Percentiles rank a stretch among this genome's conserved stretches.
Evolutionary conservation across 2,329 filamentous ascomycete species (phyloP).

Genomic region (Phyllosticta ampelicida): DNA sequence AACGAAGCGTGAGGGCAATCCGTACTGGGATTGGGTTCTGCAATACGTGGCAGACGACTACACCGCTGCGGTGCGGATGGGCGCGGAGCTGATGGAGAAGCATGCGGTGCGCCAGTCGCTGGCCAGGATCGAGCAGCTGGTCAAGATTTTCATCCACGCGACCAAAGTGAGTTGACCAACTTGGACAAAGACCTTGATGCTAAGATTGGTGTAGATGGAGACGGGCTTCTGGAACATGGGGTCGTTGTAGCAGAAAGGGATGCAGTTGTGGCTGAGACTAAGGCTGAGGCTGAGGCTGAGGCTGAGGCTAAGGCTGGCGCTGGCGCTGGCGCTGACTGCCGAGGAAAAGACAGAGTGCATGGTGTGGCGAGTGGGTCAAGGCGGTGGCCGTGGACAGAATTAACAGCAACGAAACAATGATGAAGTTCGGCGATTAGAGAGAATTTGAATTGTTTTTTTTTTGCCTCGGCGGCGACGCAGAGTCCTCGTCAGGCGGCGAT

Average conservation of each 20-base stretch:
- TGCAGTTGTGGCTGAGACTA: background rate
- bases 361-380: too few species aligned
- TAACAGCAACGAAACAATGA: too few species aligned
- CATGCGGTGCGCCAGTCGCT: slow-evolving; percentile 64
- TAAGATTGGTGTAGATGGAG: slow-evolving; percentile 47
- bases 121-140: slow-evolving; percentile 66
- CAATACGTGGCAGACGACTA: slow-evolving; percentile 82
- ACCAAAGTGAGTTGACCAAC: slow-evolving; percentile 50
- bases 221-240: slow-evolving; percentile 68
- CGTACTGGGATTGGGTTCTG: slow-evolving; percentile 84
- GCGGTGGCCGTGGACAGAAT: too few species aligned
- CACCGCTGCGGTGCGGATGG: slow-evolving; percentile 55
- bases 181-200: slow-evolving; percentile 8
- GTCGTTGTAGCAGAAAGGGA: slow-evolving; percentile 17
- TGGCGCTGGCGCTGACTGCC: too few species aligned
- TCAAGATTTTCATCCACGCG: slow-evolving; percentile 76
- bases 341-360: too few species aligned
- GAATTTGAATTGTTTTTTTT: too few species aligned
- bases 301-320: background rate
- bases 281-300: background rate
- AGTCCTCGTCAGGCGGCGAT: background rate
- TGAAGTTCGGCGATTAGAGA: too few species aligned
- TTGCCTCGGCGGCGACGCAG: too few species aligned
- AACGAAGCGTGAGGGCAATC: slow-evolving; percentile 54
- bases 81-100: slow-evolving; percentile 63